These are phyloP conservation scores for Byssoonygena ceratinophila DNA, from an alignment of 2,329 filamentous ascomycete genomes.

Conservation along the genomic window DNA sequence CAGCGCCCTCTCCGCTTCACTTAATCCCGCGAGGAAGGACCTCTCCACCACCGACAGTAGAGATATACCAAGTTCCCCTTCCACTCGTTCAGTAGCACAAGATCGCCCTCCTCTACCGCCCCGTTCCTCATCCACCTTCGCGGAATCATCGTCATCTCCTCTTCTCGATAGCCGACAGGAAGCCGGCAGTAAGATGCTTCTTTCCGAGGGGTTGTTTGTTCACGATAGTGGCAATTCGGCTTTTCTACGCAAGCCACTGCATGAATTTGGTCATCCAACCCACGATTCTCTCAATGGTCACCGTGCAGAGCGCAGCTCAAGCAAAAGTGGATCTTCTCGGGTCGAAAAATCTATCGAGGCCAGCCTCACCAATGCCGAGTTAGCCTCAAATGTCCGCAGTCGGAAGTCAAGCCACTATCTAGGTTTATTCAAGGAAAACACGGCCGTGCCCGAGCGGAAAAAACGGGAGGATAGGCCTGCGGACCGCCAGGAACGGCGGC, in stretches of 20 bases:
- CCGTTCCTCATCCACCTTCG: constrained; percentile 4
- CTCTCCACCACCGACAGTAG: neutral
- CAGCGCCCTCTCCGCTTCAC: constrained; percentile 15
- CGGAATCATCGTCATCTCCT: constrained; percentile 1
- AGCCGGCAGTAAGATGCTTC: neutral
- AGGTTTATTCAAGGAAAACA: constrained; percentile 54
- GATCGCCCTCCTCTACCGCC: neutral
- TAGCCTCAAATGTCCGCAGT: constrained; percentile 46
- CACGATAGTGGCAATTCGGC: constrained; percentile 2
- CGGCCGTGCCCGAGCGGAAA: constrained; percentile 39
- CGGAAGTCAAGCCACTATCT: constrained; percentile 57
- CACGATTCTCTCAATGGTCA: constrained; percentile 3
- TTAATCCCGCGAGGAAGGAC: constrained; percentile 16
- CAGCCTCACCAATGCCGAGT: constrained; percentile 49
- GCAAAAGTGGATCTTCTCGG: constrained; percentile 36
- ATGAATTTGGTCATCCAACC: neutral
- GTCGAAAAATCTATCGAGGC: constrained; percentile 56
- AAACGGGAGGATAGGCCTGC: constrained; percentile 38
- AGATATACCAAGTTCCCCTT: constrained; percentile 2
- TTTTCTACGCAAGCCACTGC: neutral
- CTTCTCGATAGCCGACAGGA: constrained; percentile 3
- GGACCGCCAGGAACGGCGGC: constrained; percentile 26
- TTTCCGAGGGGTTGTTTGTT: constrained; percentile 3
- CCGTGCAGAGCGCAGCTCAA: constrained; percentile 16
- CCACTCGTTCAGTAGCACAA: constrained; percentile 22